Base-by-base conservation (phyloP, 352 stramenopile species). In the Pythium phragmiticola region DNA sequence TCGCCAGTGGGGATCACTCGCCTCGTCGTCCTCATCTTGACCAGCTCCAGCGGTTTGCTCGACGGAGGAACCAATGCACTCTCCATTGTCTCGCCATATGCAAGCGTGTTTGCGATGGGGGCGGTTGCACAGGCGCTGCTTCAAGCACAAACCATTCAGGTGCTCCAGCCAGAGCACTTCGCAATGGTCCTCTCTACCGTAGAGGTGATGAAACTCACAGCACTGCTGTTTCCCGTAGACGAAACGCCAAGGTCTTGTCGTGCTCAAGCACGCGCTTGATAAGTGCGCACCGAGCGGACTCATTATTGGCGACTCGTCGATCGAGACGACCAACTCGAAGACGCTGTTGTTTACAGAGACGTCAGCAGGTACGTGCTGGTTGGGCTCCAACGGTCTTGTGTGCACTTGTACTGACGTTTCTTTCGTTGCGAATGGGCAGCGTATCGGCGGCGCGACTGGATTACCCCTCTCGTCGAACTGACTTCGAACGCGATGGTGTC, bases 401-500 rank as follows among this genome's bases (percentile, higher is more conserved):
- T 17, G n/a, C 7, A 50, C 3, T 30, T 6, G 45, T 11, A 49
- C 19, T 30, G 34, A 33, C 37, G 0, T 30, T 30, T 17, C 12
- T 21, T 30, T 12, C 36, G 2, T 23, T 19, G 4, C 7, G 30
- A n/a, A 41, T 49, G 13, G 3, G 9, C 2, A 89, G 78, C 63
- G 19, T 81, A 82, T 54, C 54, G 52, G 6, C 37, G 64, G 0
- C 63, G 73, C 33, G 78, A 89, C 55, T 90, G 82, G 84, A 57
- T 90, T 11, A 75, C 73, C 48, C 70, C 77, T 11, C 58, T 90
- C 14, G 66, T 89, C 19, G 76, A 92, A 57, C 73, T 87, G 2
- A 68, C 82, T 19, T 87, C 80, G 2, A 90, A 87, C 21, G 73
- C 76, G n/a, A 90, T 92, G 77, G 74, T 92, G 8, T 84, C 80